Percentiles rank a stretch among this genome's conserved stretches.
Conservation (phyloP, 305 asterid species). For the Plantago lanceolata region DNA sequence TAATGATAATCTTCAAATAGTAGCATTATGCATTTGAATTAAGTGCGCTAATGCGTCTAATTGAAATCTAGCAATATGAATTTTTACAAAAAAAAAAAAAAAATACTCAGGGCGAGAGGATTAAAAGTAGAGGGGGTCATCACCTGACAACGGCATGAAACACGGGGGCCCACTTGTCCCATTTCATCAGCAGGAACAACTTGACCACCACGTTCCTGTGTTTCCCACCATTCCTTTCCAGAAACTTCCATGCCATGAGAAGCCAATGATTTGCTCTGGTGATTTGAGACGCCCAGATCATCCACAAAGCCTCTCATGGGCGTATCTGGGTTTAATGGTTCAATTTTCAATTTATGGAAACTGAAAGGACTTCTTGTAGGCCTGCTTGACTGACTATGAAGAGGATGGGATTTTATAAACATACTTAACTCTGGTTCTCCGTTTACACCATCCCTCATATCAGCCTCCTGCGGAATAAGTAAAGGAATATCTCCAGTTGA, state of each 20-base stretch:
- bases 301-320: slow-evolving; percentile 95
- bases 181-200: slow-evolving; percentile 78
- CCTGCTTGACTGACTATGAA: slow-evolving; percentile 61
- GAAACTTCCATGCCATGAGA: slow-evolving; percentile 44
- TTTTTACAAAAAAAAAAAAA: neutral
- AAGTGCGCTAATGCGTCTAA: too few species aligned
- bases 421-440: slow-evolving; percentile 53
- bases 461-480: slow-evolving; percentile 90
- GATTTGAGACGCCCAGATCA: slow-evolving; percentile 44
- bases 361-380: slow-evolving; percentile 60
- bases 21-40: too few species aligned
- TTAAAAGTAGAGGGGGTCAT: slow-evolving; percentile 20
- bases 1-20: too few species aligned
- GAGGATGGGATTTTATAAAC: slow-evolving; percentile 32
- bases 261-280: slow-evolving; percentile 38
- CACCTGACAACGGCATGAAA: slow-evolving; percentile 91
- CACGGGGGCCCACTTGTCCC: slow-evolving; percentile 94
- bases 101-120: slow-evolving; percentile 9
- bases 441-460: slow-evolving; percentile 42
- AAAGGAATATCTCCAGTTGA: slow-evolving; percentile 87
- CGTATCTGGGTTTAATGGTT: slow-evolving; percentile 62
- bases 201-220: slow-evolving; percentile 79
- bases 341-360: slow-evolving; percentile 67
- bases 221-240: slow-evolving; percentile 85
- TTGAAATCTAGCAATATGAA: too few species aligned